These are phyloP conservation scores for Vitis riparia DNA, from an alignment of 164 flowering plant genomes.

Conservation along the genomic window DNA sequence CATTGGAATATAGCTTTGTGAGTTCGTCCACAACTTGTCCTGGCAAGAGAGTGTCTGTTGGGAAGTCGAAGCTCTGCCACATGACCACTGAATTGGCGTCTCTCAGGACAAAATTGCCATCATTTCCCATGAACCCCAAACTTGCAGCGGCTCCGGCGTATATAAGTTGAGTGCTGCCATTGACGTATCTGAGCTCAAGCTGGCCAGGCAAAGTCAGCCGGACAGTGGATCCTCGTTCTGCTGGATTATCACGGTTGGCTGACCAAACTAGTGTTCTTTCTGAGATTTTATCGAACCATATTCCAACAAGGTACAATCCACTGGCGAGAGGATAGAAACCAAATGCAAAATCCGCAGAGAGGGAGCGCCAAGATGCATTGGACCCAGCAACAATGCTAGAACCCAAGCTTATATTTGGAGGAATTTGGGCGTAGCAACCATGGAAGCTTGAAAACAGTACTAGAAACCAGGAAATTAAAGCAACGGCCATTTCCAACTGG, in stretches of 20 bases:
- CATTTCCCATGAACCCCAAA: conserved; percentile 23
- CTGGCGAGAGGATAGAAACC: conserved; percentile 7
- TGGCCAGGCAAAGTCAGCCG: conserved; percentile 12
- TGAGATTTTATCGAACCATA: conserved; percentile 11
- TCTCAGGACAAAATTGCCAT: conserved; percentile 30
- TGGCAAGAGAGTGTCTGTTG: conserved; percentile 29
- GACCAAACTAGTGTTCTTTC: conserved; percentile 15
- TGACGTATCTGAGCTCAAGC: conserved; percentile 13
- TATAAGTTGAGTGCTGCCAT: not conserved
- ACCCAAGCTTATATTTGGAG: conserved; percentile 13
- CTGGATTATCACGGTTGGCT: conserved; percentile 14
- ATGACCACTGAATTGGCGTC: not conserved
- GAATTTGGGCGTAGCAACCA: conserved; percentile 8
- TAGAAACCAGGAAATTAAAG: not conserved
- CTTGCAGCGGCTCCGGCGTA: not conserved
- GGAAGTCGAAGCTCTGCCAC: conserved; percentile 31
- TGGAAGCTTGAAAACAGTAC: not conserved
- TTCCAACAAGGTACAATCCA: conserved; percentile 7
- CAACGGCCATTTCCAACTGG: not conserved
- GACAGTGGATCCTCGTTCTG: conserved; percentile 11
- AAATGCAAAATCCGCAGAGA: conserved; percentile 17
- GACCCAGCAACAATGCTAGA: conserved; percentile 8
- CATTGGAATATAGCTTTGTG: conserved; percentile 12
- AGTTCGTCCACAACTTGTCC: conserved; percentile 11
- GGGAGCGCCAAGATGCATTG: conserved; percentile 7